Base-by-base conservation (phyloP, 208 protist genomes). In the Trypanosoma boissoni region DNA sequence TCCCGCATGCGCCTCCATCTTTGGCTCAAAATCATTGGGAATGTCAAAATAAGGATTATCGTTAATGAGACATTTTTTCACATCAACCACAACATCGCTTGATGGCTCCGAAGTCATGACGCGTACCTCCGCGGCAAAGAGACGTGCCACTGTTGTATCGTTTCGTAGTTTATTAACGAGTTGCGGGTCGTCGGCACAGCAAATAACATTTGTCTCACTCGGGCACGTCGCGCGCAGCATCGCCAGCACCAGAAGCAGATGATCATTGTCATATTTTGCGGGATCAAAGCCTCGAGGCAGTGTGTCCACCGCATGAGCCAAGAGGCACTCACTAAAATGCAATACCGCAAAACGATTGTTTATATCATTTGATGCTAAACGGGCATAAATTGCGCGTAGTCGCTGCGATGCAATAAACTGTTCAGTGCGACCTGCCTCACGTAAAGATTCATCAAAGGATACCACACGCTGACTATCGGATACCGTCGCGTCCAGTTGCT, bases 321-420 rank as follows among this genome's bases (percentile, higher is more conserved):
- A 74, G 6, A 92, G 59, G 53, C 76, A 91, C 68, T 95, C 87
- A 16, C 73, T 82, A 45, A 90, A 95, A 72, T 95, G 82, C 34
- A 95, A 54, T 18, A 88, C 58, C 5, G 49, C 23, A 32, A 24
- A 31, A 24, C 3, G 28, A 21, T n/a, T n/a, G n/a, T n/a, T n/a
- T n/a, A n/a, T n/a, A n/a, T n/a, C n/a, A n/a, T n/a, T n/a, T n/a
- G n/a, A n/a, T n/a, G 36, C 14, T n/a, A 12, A 58, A 26, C 61
- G 84, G 23, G 85, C 76, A 31, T 72, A 84, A 8, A 92, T 60
- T 2, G 74, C 72, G 16, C 72, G 74, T 34, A 94, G 70, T 3
- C 87, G 78, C 46, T 88, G 82, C 1, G 78, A 86, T 32, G 83
- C 87, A 7, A 91, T 59, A 48, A 84, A 73, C 0, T 75, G 74